Conservation (phyloP, 306 rosid genomes). For the Sesbania bispinosa region DNA sequence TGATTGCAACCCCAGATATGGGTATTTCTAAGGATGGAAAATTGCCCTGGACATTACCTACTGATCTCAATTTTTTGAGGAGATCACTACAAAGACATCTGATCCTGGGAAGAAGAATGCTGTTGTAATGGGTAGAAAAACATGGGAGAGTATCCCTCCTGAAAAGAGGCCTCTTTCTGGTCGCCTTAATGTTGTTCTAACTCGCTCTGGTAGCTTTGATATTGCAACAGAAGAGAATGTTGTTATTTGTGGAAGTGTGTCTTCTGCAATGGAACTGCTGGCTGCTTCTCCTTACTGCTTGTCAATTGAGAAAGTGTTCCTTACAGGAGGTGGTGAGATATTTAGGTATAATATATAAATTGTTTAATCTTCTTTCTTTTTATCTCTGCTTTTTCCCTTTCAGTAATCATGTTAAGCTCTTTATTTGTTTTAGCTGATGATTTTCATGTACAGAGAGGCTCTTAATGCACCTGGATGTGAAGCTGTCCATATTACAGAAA, state of each 20-base stretch:
- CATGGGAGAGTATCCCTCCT: conserved; percentile 86
- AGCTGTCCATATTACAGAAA: conserved; percentile 88
- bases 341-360: conserved; percentile 78
- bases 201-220: conserved; percentile 88
- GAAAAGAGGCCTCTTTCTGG: conserved; percentile 76
- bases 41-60: conserved; percentile 76
- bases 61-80: conserved; percentile 87
- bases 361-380: not conserved
- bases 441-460: conserved; percentile 62
- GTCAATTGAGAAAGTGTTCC: conserved; percentile 89
- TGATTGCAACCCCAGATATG: conserved; percentile 80
- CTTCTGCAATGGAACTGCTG: conserved; percentile 76
- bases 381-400: not conserved
- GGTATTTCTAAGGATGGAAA: conserved; percentile 92
- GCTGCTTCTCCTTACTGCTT: conserved; percentile 87
- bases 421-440: conserved; percentile 3
- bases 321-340: conserved; percentile 89
- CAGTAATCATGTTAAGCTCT: not conserved
- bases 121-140: conserved; percentile 84
- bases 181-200: conserved; percentile 89
- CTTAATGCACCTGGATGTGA: conserved; percentile 79
- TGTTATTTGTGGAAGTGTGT: conserved; percentile 72
- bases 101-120: conserved; percentile 88
- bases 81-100: conserved; percentile 55
- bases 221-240: conserved; percentile 85